Percentiles rank a stretch among this genome's conserved stretches.
Conservation (phyloP, 2,329 filamentous ascomycete genomes). For the Cytospora chrysosperma region DNA sequence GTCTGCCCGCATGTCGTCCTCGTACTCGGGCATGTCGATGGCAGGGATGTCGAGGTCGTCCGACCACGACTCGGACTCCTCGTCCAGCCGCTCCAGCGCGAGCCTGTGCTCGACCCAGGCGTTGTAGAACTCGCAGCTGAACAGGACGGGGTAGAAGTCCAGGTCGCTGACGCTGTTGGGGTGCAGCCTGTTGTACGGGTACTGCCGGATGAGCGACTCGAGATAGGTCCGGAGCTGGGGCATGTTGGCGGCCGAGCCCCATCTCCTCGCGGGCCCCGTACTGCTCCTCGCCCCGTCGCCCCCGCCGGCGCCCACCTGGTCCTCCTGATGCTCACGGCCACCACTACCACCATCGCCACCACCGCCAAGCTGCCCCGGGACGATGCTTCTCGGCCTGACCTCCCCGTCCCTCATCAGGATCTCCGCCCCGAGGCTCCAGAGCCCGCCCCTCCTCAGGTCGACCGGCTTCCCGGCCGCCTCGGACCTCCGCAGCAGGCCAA, state of each 20-base stretch:
- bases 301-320: constrained; percentile 1
- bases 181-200: constrained; percentile 65
- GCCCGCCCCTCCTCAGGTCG: constrained; percentile 66
- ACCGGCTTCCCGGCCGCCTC: constrained; percentile 52
- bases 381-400: constrained; percentile 17
- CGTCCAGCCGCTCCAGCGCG: constrained; percentile 40
- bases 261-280: constrained; percentile 30
- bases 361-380: constrained; percentile 23
- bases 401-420: constrained; percentile 66
- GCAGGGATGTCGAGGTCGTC: constrained; percentile 29
- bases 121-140: constrained; percentile 78
- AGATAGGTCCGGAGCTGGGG: constrained; percentile 61
- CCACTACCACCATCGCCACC: constrained; percentile 1
- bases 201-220: constrained; percentile 72
- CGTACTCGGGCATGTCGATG: constrained; percentile 28
- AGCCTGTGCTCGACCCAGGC: constrained; percentile 59
- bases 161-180: constrained; percentile 62
- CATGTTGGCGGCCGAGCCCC: constrained; percentile 48
- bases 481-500: constrained; percentile 67
- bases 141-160: constrained; percentile 79
- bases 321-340: constrained; percentile 12
- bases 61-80: constrained; percentile 35
- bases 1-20: constrained; percentile 22
- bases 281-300: constrained; percentile 21
- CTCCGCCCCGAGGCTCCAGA: constrained; percentile 85